These are phyloP conservation scores for Podospora didyma DNA, from an alignment of 495 filamentous ascomycete species.

Conservation along the genomic window DNA sequence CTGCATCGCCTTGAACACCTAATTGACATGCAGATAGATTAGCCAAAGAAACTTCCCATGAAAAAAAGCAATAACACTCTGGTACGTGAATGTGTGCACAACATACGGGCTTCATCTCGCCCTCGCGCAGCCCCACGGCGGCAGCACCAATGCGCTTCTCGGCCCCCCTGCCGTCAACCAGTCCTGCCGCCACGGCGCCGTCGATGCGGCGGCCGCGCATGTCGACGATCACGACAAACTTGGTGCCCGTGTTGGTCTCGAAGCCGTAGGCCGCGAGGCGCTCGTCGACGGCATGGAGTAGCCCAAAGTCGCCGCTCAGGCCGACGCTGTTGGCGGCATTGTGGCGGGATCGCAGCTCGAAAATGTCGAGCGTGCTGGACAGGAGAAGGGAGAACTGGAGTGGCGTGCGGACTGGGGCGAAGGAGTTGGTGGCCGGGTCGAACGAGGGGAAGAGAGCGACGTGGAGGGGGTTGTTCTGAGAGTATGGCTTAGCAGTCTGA, in stretches of 20 bases:
- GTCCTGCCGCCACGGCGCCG: conserved; percentile 17
- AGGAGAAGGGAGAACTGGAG: conserved; percentile 91
- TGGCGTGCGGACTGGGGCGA: conserved; percentile 49
- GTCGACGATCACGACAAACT: conserved; percentile 84
- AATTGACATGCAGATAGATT: not conserved
- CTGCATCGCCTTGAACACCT: conserved; percentile 90
- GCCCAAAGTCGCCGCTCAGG: conserved; percentile 74
- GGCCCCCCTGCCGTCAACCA: conserved; percentile 17
- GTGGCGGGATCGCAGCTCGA: conserved; percentile 69
- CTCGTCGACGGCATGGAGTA: conserved; percentile 91
- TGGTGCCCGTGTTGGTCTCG: conserved; percentile 94
- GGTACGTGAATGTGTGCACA: not conserved
- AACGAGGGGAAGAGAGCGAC: conserved; percentile 80
- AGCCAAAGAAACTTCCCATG: not conserved
- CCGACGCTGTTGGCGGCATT: conserved; percentile 55
- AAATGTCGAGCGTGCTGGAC: conserved; percentile 87
- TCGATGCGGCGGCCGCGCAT: conserved; percentile 59
- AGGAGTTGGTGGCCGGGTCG: conserved; percentile 39
- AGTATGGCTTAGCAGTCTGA: not conserved
- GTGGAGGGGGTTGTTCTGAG: conserved; percentile 95
- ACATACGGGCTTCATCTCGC: conserved; percentile 68
- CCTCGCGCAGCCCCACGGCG: conserved; percentile 63
- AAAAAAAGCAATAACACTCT: conserved; percentile 24
- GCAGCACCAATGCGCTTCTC: conserved; percentile 17
- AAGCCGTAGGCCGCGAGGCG: conserved; percentile 88